Base-by-base conservation (phyloP, 305 asterid genomes). In the Fraxinus latifolia region DNA sequence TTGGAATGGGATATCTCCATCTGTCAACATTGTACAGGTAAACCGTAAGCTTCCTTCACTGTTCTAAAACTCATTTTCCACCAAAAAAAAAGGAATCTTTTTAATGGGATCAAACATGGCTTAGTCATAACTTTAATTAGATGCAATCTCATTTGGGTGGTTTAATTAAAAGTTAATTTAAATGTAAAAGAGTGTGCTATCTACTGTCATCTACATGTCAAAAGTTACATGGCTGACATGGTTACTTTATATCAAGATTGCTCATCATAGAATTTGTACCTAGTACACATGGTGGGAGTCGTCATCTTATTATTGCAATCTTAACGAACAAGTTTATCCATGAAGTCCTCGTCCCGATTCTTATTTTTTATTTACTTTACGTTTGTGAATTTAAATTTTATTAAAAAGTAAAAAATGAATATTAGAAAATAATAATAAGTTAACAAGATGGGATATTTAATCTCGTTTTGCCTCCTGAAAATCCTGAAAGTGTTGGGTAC, bases 21-120 rank as follows among this genome's bases (percentile, higher is more conserved):
- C 7, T 86, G 89, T 14, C 21, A 9, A 47, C 83, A 47, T 32
- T 86, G 89, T 78, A 70, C 44, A 60, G 79, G 87, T 76, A 50
- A 75, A 25, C 68, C 29, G 14, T 19, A 50, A 14, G 58, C 21
- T 0, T 50, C 60, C 7, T 50, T 15, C 23, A 44, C 11, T 7
- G 1, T 36, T 36, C 42, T 36, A 36, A 36, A 36, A 36, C 42
- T 7, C 42, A 36, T 36, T 36, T 36, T 36, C 2, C 42, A 33
- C 36, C 5, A 33, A 3, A 33, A 33, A 33, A 33, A 33, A 31
- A 31, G 34, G 34, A 31, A 31, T 31, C 7, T 33, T 4, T 4
- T 33, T 33, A 33, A 33, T 34, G 37, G 6, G 7, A 34, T 34
- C 37, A 34, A 34, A 5, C 37, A 34, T 34, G 37, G 37, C 37